Evolutionary conservation across 805 yeast species (phyloP), one percentile per base, ranked within the genome.

Genomic region (Jamesozyma spencerorum): DNA sequence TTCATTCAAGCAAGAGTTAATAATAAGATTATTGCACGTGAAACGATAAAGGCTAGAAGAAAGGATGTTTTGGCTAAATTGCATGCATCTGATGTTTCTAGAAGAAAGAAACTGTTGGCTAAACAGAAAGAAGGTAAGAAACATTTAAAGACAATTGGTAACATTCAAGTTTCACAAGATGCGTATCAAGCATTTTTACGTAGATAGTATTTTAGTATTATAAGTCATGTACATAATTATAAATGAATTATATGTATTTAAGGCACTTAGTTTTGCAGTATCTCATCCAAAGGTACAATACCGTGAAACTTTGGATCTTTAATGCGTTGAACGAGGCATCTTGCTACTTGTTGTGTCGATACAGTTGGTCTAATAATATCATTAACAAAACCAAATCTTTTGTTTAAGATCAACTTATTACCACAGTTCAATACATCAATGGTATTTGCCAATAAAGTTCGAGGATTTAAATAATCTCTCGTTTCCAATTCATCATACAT

Each of bases 51-150:
- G 58, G 97, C 97, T 5, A 76, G 85, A 57, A 70, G 96, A 45
- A 90, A 90, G 63, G 97, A 90, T 62, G 98, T 90, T n/a, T 69
- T 92, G 41, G 95, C 92, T 22, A 84, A 79, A 55, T 66, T 92
- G 45, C 97, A 90, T 62, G 98, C 97, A 0, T 79, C 95, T 15
- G 98, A 90, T 66, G 75, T 88, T 27, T 75, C 94, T 0, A 72
- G 98, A 65, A 72, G 95, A 46, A 87, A 87, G 68, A 90, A 90
- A 63, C 70, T 90, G 49, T 67, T 90, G 39, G 85, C 74, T 41
- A 81, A 83, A 52, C 98, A 90, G 55, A 90, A 88, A 60, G 95
- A 85, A 56, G 98, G 98, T 30, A 92, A 92, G 64, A 85, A 83
- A 62, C 44, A 46, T 31, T 17, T 90, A 81, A 81, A 82, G 61